Evolutionary conservation across 495 filamentous ascomycete species (phyloP).

Genomic region (Jackrogersella minutella): DNA sequence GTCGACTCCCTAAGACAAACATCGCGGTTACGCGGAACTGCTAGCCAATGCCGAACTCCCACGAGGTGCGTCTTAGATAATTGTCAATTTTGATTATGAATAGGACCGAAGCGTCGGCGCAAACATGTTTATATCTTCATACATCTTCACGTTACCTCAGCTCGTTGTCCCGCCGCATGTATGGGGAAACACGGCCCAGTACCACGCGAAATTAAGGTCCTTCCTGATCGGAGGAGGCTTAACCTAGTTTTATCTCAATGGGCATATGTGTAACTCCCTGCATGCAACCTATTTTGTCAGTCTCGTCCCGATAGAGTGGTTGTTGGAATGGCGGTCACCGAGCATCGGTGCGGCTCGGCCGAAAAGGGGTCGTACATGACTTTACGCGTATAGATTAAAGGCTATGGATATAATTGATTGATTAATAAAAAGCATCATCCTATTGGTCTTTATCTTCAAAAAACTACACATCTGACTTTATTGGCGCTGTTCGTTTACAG

Average conservation of each 20-base stretch:
- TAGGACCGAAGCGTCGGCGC: background rate
- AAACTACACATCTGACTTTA: no score
- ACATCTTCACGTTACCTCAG: background rate
- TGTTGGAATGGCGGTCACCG: background rate
- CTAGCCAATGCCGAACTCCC: background rate
- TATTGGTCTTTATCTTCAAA: no score
- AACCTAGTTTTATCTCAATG: background rate
- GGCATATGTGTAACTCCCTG: background rate
- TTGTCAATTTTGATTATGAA: no score
- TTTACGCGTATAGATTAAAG: background rate
- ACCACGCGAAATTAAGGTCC: background rate
- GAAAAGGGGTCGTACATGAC: background rate
- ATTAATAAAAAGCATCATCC: no score
- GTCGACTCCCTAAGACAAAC: background rate
- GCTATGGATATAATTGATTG: no score
- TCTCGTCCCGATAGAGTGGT: background rate
- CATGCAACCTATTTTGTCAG: background rate
- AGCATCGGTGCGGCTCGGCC: background rate
- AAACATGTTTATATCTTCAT: background rate
- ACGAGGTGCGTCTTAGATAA: no score
- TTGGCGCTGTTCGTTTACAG: no score
- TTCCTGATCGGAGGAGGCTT: background rate
- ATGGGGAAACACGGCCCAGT: background rate
- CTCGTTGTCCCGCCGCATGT: background rate
- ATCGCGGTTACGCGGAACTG: background rate